A percentile compares a stretch with the other conserved stretches of the same genome.
Evolutionary conservation across 2,329 filamentous ascomycete genomes (phyloP).

Genomic region (Rachicladosporium sp.): DNA sequence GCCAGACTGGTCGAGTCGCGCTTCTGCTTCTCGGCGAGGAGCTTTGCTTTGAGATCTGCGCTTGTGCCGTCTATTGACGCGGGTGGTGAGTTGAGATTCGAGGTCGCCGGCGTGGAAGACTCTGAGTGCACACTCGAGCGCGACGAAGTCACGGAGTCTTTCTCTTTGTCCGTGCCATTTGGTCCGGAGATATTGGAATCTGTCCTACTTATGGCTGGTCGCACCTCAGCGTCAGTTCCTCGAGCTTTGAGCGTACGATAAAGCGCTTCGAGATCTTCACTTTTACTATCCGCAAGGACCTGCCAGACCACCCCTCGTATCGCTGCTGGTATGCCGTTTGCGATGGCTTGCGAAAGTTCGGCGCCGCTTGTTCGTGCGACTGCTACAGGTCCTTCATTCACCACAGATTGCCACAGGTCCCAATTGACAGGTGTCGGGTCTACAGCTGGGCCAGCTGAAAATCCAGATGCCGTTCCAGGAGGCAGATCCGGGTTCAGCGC

Average conservation of each 20-base stretch:
- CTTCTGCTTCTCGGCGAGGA: conserved; percentile 57
- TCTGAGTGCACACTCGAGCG: conserved; percentile 77
- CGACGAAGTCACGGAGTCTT: conserved; percentile 61
- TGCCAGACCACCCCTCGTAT: conserved; percentile 99
- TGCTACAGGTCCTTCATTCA: conserved; percentile 84
- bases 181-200: conserved; percentile 32
- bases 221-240: conserved; percentile 63
- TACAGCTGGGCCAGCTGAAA: conserved; percentile 62
- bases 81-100: conserved; percentile 25
- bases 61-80: conserved; percentile 15
- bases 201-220: conserved; percentile 10
- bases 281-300: conserved; percentile 89
- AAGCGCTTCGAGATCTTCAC: conserved; percentile 73
- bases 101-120: conserved; percentile 49
- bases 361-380: conserved; percentile 79
- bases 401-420: conserved; percentile 94
- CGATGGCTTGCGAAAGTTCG: conserved; percentile 81
- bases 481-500: conserved; percentile 59
- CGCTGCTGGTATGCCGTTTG: conserved; percentile 82
- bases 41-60: conserved; percentile 52
- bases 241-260: conserved; percentile 71
- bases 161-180: conserved; percentile 41
- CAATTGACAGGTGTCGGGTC: conserved; percentile 77
- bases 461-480: conserved; percentile 74
- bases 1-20: conserved; percentile 60